Base-by-base conservation (phyloP, 768 basidiomycete species). In the Suillus weaverae region DNA sequence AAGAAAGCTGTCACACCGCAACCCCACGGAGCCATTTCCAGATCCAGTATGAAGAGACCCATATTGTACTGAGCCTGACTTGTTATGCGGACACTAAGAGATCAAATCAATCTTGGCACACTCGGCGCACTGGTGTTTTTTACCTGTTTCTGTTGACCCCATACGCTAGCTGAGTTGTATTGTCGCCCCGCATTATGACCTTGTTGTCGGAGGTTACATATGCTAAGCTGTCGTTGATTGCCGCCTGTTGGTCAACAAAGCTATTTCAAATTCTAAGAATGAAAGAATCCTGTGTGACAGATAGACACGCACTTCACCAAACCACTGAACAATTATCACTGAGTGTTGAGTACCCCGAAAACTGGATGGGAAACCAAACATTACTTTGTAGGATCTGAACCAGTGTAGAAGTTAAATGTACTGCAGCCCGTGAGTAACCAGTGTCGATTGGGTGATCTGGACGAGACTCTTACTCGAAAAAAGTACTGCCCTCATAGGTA, bases 21-120 rank as follows among this genome's bases (percentile, higher is more conserved):
- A 62, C 94, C 95, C 86, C 89, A 93, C 0, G 94, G 94, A 54
- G 94, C 93, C 74, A 84, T 87, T 64, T 89, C 86, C 38, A 93
- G 81, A 72, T 97, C 94, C 32, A 96, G 81, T 65, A 97, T 84
- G 72, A 95, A 94, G 26, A 97, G 80, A 36, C 94, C 94, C 11
- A 89, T 86, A 65, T 86, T 90, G 72, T 91, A 92, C 54, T 78
- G 72, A 8, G 81, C 80, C 44, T 82, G 71, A 67, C 88, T 89
- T 54, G 86, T 86, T 74, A 97, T 88, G 53, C 94, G 89, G 64
- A 97, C 89, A 68, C 94, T 91, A 64, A 13, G 30, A 46, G 38
- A 61, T 11, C 53, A 4, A 39, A 20, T 59, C 8, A 50, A n/a
- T 18, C 9, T 33, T 10, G 4, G 41, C 59, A 20, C 65, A 55